Evolutionary conservation across 345 rosid genomes (phyloP).

Genomic region (Syzygium aqueum): DNA sequence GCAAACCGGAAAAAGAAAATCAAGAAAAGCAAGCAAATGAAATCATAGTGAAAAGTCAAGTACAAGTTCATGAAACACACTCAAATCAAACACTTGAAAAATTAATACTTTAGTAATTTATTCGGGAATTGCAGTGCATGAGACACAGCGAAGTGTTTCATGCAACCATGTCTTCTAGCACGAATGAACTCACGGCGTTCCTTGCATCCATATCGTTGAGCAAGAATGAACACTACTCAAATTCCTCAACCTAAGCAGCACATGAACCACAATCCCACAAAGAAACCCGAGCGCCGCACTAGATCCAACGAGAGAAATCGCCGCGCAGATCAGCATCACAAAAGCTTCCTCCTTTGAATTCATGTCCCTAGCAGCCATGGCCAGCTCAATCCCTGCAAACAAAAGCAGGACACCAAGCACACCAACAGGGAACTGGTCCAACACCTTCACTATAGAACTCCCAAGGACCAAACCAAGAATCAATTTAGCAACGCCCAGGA

Average conservation of each 20-base stretch:
- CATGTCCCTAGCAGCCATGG: slow-evolving; percentile 75
- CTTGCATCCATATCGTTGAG: neutral
- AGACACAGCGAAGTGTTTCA: neutral
- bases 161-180: neutral
- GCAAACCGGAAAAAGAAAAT: neutral
- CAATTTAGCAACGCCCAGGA: slow-evolving; percentile 53
- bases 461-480: slow-evolving; percentile 58
- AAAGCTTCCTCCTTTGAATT: slow-evolving; percentile 56
- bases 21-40: neutral
- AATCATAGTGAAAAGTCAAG: neutral
- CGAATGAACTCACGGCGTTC: neutral
- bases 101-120: neutral
- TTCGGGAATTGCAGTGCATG: neutral
- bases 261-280: slow-evolving; percentile 41
- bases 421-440: slow-evolving; percentile 70
- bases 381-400: slow-evolving; percentile 75
- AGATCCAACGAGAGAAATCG: slow-evolving; percentile 59
- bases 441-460: slow-evolving; percentile 45
- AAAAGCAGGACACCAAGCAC: slow-evolving; percentile 54
- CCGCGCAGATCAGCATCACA: slow-evolving; percentile 58
- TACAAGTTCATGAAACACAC: neutral
- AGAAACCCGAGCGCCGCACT: slow-evolving; percentile 63
- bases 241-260: slow-evolving; percentile 40
- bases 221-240: neutral
- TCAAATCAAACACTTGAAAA: neutral